Conservation (phyloP, 208 protist genomes). For the Novymonas esmeraldas region DNA sequence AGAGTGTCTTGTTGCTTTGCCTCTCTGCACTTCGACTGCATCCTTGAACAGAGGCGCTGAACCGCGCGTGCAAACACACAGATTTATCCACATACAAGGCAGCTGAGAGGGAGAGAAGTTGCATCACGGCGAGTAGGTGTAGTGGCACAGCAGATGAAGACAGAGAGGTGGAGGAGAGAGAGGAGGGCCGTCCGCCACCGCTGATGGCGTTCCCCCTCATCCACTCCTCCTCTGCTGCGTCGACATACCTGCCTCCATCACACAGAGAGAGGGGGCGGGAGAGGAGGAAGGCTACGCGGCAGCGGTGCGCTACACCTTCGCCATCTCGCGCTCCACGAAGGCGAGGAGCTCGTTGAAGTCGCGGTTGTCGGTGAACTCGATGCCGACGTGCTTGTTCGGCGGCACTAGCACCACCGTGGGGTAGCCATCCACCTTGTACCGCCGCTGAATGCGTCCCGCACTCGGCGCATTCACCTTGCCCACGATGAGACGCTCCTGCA, state of each 20-base stretch:
- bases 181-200: too few species aligned
- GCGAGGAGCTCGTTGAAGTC: slow-evolving; percentile 30
- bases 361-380: slow-evolving; percentile 34
- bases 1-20: too few species aligned
- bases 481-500: slow-evolving; percentile 30
- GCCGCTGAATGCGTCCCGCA: slow-evolving; percentile 7
- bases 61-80: too few species aligned
- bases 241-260: background rate
- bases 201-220: too few species aligned
- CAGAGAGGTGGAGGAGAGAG: too few species aligned
- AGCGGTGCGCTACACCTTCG: background rate
- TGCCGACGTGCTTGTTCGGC: slow-evolving; percentile 25
- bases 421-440: slow-evolving; percentile 41
- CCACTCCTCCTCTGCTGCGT: background rate
- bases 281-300: background rate
- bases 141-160: too few species aligned
- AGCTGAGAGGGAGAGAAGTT: too few species aligned
- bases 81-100: too few species aligned
- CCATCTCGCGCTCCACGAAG: slow-evolving; percentile 25
- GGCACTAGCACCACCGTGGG: slow-evolving; percentile 52
- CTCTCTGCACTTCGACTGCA: too few species aligned
- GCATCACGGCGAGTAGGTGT: too few species aligned
- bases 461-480: slow-evolving; percentile 47
- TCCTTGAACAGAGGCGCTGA: too few species aligned
- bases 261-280: background rate